Evolutionary conservation across 495 filamentous ascomycete species (phyloP).

Genomic region (Daldinia caldariorum): DNA sequence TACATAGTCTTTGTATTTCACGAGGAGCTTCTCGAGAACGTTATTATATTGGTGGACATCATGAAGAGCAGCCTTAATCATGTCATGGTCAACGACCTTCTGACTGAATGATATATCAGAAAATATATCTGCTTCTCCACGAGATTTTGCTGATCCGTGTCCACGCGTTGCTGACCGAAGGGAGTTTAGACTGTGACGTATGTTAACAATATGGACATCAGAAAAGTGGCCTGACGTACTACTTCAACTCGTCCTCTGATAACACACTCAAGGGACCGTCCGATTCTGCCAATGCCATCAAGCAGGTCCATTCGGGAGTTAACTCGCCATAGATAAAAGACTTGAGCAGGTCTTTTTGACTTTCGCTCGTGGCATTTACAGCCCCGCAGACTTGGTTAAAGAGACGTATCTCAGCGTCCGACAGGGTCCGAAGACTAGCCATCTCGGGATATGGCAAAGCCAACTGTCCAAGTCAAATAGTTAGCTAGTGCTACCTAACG

Average conservation of each 20-base stretch:
- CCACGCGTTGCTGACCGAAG: not conserved
- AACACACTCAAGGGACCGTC: constrained; percentile 30
- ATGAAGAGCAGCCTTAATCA: constrained; percentile 18
- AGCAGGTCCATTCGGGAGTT: constrained; percentile 26
- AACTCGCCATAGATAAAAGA: constrained; percentile 28
- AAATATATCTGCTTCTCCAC: constrained; percentile 6
- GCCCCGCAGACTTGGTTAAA: constrained; percentile 33
- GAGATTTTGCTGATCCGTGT: not conserved
- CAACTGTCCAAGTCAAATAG: not conserved
- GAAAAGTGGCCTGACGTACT: constrained; percentile 19
- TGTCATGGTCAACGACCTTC: constrained; percentile 13
- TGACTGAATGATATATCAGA: constrained; percentile 20
- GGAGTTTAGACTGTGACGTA: constrained; percentile 12
- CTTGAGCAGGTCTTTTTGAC: constrained; percentile 25
- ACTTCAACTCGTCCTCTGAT: constrained; percentile 37
- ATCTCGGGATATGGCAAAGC: constrained; percentile 12
- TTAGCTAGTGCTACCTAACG: not conserved
- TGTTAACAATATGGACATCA: constrained; percentile 4
- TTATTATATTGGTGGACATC: constrained; percentile 38
- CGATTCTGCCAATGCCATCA: constrained; percentile 31
- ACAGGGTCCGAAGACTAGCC: constrained; percentile 16
- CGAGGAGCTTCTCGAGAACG: constrained; percentile 29
- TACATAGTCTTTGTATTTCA: constrained; percentile 36
- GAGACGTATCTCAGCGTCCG: constrained; percentile 36
- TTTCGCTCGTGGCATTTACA: constrained; percentile 19